Percentiles rank a stretch among this genome's conserved stretches.
phyloP scores from a whole-genome alignment of 257 asterid species.

The Solanum peruvianum region DNA sequence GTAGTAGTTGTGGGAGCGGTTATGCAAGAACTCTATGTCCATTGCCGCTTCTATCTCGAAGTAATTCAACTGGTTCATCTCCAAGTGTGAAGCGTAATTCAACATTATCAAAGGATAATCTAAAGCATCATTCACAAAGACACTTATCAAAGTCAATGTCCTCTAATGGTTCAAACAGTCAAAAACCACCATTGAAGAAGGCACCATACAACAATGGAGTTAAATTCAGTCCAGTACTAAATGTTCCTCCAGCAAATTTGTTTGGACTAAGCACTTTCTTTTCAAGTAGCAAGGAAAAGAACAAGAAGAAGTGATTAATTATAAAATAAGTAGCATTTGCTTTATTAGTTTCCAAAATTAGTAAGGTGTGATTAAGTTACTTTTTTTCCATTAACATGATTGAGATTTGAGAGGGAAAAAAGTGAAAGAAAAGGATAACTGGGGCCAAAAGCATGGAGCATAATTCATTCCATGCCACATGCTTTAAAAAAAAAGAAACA shows the following conservation, averaged over 20 bases:
- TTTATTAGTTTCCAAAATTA: not conserved
- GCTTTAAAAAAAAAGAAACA: slow-evolving; percentile 3
- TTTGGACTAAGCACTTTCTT: slow-evolving; percentile 64
- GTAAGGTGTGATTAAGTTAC: not conserved
- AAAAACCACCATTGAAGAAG: slow-evolving; percentile 64
- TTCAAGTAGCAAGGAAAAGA: slow-evolving; percentile 49
- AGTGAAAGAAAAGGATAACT: not conserved
- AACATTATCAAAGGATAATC: slow-evolving; percentile 16
- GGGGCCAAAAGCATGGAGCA: slow-evolving; percentile 2
- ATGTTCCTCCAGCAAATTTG: slow-evolving; percentile 53
- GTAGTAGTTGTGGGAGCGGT: slow-evolving; percentile 64
- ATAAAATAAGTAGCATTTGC: not conserved
- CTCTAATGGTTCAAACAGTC: slow-evolving; percentile 17
- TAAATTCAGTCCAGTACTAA: slow-evolving; percentile 48
- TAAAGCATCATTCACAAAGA: slow-evolving; percentile 23
- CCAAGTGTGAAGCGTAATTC: slow-evolving; percentile 34
- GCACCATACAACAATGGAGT: slow-evolving; percentile 33
- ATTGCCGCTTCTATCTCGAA: slow-evolving; percentile 47
- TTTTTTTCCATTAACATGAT: not conserved
- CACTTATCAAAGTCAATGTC: slow-evolving; percentile 8
- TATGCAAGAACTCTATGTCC: slow-evolving; percentile 68
- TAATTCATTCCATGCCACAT: not conserved
- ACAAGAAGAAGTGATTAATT: slow-evolving; percentile 37
- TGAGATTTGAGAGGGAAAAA: not conserved
- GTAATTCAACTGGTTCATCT: slow-evolving; percentile 70